phyloP scores from a whole-genome alignment of 495 filamentous ascomycete genomes.

The Penicillium lividum region DNA sequence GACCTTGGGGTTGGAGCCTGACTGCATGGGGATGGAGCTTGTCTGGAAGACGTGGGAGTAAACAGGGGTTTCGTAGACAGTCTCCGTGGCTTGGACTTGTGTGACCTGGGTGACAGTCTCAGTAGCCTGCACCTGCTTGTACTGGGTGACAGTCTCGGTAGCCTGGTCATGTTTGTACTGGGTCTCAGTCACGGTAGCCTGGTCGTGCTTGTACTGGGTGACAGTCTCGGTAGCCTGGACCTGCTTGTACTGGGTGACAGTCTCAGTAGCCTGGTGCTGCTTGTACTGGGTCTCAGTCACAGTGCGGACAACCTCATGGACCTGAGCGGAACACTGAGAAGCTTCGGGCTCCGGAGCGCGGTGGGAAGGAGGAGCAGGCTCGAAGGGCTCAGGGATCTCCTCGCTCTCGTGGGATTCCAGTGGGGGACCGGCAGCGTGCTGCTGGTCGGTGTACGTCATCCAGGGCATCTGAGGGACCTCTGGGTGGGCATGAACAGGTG shows the following conservation, averaged over 20 bases:
- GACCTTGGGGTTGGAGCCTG: slow-evolving; percentile 8
- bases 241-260: neutral
- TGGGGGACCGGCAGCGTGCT: neutral
- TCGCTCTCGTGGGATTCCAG: neutral
- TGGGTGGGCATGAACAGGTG: neutral
- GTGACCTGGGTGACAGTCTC: slow-evolving; percentile 5
- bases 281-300: slow-evolving; percentile 34
- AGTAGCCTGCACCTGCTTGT: slow-evolving; percentile 22
- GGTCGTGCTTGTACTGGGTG: too few species aligned
- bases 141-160: slow-evolving; percentile 34
- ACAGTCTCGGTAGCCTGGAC: slow-evolving; percentile 15
- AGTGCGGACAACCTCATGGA: slow-evolving; percentile 32
- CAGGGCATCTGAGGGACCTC: slow-evolving; percentile 10
- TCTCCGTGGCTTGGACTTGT: neutral
- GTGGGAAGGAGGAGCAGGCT: slow-evolving; percentile 7
- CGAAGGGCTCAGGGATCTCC: neutral
- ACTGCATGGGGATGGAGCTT: slow-evolving; percentile 3
- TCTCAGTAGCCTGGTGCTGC: slow-evolving; percentile 18
- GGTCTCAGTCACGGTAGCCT: slow-evolving; percentile 31
- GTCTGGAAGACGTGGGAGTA: slow-evolving; percentile 11
- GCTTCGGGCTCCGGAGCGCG: neutral
- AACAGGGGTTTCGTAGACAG: slow-evolving; percentile 6
- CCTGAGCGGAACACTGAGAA: slow-evolving; percentile 5
- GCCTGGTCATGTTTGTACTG: slow-evolving; percentile 12
- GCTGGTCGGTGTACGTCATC: slow-evolving; percentile 5